Evolutionary conservation across 2,329 filamentous ascomycete genomes (phyloP).

Genomic region (Bimuria novae-zelandiae): DNA sequence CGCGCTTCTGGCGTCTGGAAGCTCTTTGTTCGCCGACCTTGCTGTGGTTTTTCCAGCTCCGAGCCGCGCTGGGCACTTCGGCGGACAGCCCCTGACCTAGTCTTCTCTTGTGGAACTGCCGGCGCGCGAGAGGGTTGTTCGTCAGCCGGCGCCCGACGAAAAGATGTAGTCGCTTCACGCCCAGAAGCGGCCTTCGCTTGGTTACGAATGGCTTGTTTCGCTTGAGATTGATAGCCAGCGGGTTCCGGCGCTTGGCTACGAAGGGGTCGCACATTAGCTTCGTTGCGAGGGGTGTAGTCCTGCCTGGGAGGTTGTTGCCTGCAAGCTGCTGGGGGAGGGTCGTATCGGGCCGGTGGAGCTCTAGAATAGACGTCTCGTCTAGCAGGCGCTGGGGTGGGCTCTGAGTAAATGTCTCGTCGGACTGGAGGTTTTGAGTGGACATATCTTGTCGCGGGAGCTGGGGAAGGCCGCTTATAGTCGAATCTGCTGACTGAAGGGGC

Average conservation of each 20-base stretch:
- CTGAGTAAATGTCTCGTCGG: conserved; percentile 7
- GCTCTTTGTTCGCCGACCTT: not conserved
- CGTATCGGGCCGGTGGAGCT: conserved; percentile 1
- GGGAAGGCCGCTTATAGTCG: conserved; percentile 6
- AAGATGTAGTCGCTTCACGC: conserved; percentile 19
- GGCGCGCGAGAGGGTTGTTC: conserved; percentile 19
- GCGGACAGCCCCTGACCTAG: conserved; percentile 15
- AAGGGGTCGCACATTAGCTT: conserved; percentile 18
- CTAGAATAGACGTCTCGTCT: conserved; percentile 9
- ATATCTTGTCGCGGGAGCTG: conserved; percentile 8
- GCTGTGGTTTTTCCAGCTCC: conserved; percentile 1
- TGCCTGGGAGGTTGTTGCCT: conserved; percentile 2
- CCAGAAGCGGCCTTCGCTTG: conserved; percentile 18
- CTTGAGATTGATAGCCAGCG: conserved; percentile 23
- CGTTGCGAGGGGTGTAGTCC: conserved; percentile 15
- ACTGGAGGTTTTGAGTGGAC: conserved; percentile 11
- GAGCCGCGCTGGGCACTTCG: conserved; percentile 8
- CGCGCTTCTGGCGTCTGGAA: not conserved
- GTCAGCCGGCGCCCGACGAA: conserved; percentile 22
- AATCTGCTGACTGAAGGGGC: conserved; percentile 4
- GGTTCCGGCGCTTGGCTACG: conserved; percentile 20
- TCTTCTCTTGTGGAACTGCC: conserved; percentile 16
- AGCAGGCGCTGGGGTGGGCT: not conserved
- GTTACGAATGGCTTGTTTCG: conserved; percentile 21
- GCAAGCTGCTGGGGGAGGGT: not conserved